Evolutionary conservation across 73 alveolate genomes (phyloP).

Genomic region (Urostyla sp.): DNA sequence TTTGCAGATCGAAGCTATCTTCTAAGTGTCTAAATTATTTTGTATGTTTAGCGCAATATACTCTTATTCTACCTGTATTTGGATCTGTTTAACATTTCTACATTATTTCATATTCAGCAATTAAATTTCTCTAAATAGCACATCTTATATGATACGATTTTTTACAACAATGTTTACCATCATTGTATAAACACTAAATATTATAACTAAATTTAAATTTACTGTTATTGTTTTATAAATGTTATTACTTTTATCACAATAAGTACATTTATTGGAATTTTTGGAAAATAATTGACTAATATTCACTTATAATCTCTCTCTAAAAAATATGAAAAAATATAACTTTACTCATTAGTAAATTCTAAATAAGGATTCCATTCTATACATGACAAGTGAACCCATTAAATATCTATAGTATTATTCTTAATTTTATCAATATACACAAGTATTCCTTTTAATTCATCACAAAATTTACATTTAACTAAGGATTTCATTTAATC

Average conservation of each 20-base stretch:
- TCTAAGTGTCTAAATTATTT: background rate
- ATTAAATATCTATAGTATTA: background rate
- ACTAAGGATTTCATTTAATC: background rate
- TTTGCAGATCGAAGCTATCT: constrained; percentile 22
- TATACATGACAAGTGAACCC: constrained; percentile 22
- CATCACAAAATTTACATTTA: constrained; percentile 38
- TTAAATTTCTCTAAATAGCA: constrained; percentile 15
- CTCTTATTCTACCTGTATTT: background rate
- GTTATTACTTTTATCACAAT: background rate
- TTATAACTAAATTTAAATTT: background rate
- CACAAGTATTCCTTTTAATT: constrained; percentile 13
- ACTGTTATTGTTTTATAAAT: background rate
- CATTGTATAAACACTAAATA: constrained; percentile 8
- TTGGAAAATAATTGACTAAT: background rate
- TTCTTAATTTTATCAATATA: background rate
- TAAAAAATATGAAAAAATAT: too few species aligned
- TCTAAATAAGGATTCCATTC: constrained; percentile 11
- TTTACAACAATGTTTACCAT: too few species aligned
- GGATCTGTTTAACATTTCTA: background rate
- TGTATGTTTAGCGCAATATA: constrained; percentile 38
- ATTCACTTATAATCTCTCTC: background rate
- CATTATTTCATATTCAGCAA: constrained; percentile 23
- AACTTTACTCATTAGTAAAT: background rate
- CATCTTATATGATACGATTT: constrained; percentile 26
- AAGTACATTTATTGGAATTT: background rate